Evolutionary conservation across 345 rosid genomes (phyloP), one percentile per base, ranked within the genome.

Genomic region (Pugionium dolabratum): DNA sequence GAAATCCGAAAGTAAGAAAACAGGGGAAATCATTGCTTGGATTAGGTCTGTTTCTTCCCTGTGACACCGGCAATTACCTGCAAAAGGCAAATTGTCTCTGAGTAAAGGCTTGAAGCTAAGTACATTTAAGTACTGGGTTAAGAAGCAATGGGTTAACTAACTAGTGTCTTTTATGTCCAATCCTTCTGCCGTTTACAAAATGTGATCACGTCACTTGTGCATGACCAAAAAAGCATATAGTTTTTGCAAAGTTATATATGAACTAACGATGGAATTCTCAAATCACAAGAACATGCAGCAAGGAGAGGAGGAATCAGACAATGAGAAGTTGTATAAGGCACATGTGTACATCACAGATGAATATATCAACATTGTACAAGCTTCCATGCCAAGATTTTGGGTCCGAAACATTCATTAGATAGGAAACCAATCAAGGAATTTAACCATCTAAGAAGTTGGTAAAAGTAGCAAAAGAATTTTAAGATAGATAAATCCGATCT

Each of bases 41-140:
- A 45, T 79, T 74, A 84, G 28, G 47, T 62, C 67, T 83, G 74
- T 66, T 77, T 82, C 81, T 91, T 91, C 57, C 98, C 92, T 34
- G 90, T 84, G 78, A 87, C 85, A 33, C 95, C 96, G 8, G 91
- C 93, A 64, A 89, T 81, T 50, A 87, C 93, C 96, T 91, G 81
- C 78, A 73, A 60, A 66, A 46, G 62, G 48, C 46, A 63, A 56
- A 48, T 3, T 34, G 41, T 9, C 28, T 27, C 31, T 1, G 18
- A 68, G 66, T 54, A 9, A 54, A 32, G 7, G 39, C 59, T n/a
- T 40, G 46, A 54, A n/a, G 9, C 18, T 2, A 49, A 0, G 30
- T 41, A 44, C 46, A 54, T 25, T n/a, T 1, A 37, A 32, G 39
- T 18, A 41, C 5, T 27, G 59, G 2, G 7, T 27, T 29, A 70